Percentiles rank a stretch among this genome's conserved stretches.
These are phyloP conservation scores for Ogataea allantospora DNA, from an alignment of 805 yeast genomes.

Conservation along the genomic window DNA sequence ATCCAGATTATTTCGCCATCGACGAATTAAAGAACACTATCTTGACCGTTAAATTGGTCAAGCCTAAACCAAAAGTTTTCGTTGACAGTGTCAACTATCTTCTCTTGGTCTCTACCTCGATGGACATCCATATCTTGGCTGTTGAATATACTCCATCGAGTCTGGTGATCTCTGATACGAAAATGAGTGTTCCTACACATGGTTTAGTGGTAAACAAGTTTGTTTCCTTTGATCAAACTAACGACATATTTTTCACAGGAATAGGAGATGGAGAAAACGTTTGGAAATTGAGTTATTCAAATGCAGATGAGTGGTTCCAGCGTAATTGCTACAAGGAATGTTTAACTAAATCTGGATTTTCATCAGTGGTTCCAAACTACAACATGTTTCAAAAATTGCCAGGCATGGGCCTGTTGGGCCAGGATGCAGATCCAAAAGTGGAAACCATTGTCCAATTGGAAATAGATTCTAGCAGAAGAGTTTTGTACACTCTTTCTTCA, in stretches of 20 bases:
- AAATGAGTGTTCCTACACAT: conserved; percentile 72
- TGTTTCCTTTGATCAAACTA: conserved; percentile 56
- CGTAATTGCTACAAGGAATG: conserved; percentile 82
- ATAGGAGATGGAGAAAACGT: conserved; percentile 71
- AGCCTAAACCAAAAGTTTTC: conserved; percentile 79
- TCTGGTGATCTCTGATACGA: conserved; percentile 76
- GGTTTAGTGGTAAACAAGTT: conserved; percentile 73
- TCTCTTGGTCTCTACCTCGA: conserved; percentile 75
- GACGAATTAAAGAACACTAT: conserved; percentile 82
- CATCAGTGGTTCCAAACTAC: conserved; percentile 47
- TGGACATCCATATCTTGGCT: conserved; percentile 74
- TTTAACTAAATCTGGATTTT: conserved; percentile 63
- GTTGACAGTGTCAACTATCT: conserved; percentile 72
- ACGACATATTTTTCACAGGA: conserved; percentile 85
- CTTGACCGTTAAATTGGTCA: conserved; percentile 69
- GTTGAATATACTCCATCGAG: conserved; percentile 52
- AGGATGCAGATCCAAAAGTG: conserved; percentile 33
- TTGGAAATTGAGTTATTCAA: conserved; percentile 85
- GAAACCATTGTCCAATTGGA: conserved; percentile 65
- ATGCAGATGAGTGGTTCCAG: conserved; percentile 82
- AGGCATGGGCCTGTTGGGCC: conserved; percentile 27
- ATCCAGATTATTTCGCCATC: conserved; percentile 68
- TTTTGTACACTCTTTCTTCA: conserved; percentile 79
- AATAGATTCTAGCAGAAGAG: conserved; percentile 73
- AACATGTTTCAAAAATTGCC: conserved; percentile 29